Evolutionary conservation across 495 filamentous ascomycete genomes (phyloP).

Genomic region (Xylaria acuta): DNA sequence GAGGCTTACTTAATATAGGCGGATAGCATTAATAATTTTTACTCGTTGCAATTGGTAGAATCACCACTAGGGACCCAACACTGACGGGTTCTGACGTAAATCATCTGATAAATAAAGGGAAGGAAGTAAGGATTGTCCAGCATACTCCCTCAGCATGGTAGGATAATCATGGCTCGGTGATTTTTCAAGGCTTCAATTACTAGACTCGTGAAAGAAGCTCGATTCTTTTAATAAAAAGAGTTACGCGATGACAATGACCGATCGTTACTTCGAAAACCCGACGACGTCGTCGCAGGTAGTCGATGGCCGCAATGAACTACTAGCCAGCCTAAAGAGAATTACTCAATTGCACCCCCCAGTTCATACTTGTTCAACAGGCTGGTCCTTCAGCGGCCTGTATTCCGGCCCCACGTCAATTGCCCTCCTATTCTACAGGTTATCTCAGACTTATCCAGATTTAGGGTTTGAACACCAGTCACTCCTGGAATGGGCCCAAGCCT

Average conservation of each 20-base stretch:
- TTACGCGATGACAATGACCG: conserved; percentile 21
- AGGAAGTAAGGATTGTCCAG: not conserved
- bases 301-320: conserved; percentile 28
- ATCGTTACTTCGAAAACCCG: conserved; percentile 29
- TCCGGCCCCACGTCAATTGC: conserved; percentile 65
- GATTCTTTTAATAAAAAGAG: not conserved
- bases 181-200: not conserved
- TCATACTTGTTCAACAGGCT: conserved; percentile 35
- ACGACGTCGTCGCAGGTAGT: conserved; percentile 7
- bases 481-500: conserved; percentile 54
- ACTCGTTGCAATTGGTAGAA: not conserved
- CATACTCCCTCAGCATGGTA: not conserved
- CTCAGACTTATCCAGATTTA: conserved; percentile 53
- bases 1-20: conserved; percentile 19
- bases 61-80: not conserved
- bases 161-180: not conserved
- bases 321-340: conserved; percentile 31
- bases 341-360: conserved; percentile 29
- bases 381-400: conserved; percentile 57
- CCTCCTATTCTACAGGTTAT: conserved; percentile 62
- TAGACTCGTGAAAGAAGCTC: not conserved
- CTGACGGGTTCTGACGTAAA: not conserved
- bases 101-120: not conserved
- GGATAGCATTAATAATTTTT: not conserved
- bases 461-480: conserved; percentile 51